Evolutionary conservation across 768 basidiomycete species (phyloP).

Genomic region (Tylopilus vinaceipallidus): DNA sequence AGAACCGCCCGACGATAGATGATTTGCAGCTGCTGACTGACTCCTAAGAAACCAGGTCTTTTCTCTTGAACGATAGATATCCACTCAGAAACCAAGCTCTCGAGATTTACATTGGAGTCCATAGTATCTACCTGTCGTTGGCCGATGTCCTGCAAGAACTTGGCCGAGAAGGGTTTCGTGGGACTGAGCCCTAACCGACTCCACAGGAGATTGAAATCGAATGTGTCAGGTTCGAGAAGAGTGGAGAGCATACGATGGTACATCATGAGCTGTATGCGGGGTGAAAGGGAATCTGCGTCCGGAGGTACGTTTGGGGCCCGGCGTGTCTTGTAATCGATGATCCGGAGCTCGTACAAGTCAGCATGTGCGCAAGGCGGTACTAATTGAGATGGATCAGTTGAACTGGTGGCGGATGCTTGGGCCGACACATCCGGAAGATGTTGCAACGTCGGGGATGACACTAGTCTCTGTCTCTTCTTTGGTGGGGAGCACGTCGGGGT

Average conservation of each 20-base stretch:
- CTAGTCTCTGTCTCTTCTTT: slow-evolving; percentile 28
- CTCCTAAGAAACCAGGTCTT: slow-evolving; percentile 24
- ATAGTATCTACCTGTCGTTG: slow-evolving; percentile 16
- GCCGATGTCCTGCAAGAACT: slow-evolving; percentile 40
- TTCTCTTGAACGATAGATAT: slow-evolving; percentile 19
- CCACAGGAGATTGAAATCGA: slow-evolving; percentile 59
- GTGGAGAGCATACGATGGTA: slow-evolving; percentile 65
- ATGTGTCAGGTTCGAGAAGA: slow-evolving; percentile 42
- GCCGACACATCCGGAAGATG: not conserved
- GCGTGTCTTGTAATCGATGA: slow-evolving; percentile 75
- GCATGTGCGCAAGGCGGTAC: not conserved
- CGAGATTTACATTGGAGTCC: slow-evolving; percentile 27
- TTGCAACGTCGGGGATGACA: slow-evolving; percentile 18
- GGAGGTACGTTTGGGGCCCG: slow-evolving; percentile 46
- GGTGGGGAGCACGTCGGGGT: slow-evolving; percentile 21
- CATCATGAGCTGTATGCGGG: slow-evolving; percentile 74
- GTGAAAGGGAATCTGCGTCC: slow-evolving; percentile 53
- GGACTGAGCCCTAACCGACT: slow-evolving; percentile 42
- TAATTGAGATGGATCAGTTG: not conserved
- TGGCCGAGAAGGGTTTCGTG: slow-evolving; percentile 43
- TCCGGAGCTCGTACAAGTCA: slow-evolving; percentile 35
- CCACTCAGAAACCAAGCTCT: slow-evolving; percentile 35
- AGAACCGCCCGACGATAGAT: slow-evolving; percentile 36
- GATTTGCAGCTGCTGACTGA: slow-evolving; percentile 39
- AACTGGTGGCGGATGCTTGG: not conserved